Evolutionary conservation across 495 filamentous ascomycete species (phyloP).

Genomic region (Lindgomyces ingoldianus): DNA sequence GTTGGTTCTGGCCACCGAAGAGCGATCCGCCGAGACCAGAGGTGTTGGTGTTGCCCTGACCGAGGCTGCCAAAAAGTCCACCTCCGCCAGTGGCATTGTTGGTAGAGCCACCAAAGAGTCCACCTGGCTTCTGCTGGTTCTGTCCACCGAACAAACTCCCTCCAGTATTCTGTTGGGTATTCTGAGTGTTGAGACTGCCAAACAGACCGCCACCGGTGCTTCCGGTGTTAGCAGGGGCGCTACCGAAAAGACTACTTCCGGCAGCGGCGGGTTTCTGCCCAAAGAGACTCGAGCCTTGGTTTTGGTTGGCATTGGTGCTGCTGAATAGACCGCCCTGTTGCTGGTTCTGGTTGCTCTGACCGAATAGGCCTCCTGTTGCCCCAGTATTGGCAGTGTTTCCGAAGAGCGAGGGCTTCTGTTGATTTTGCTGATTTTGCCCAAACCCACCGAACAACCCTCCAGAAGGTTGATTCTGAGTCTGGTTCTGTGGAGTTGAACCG

Average conservation of each 20-base stretch:
- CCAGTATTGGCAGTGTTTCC: slow-evolving; percentile 47
- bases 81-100: slow-evolving; percentile 44
- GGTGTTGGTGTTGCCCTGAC: slow-evolving; percentile 36
- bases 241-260: slow-evolving; percentile 32
- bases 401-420: slow-evolving; percentile 61
- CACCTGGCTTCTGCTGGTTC: slow-evolving; percentile 38
- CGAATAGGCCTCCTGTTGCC: slow-evolving; percentile 54
- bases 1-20: slow-evolving; percentile 43
- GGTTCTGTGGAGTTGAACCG: slow-evolving; percentile 40
- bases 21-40: slow-evolving; percentile 34
- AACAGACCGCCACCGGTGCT: slow-evolving; percentile 54
- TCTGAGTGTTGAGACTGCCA: slow-evolving; percentile 52
- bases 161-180: slow-evolving; percentile 57
- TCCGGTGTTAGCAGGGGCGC: slow-evolving; percentile 18
- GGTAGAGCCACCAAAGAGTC: slow-evolving; percentile 36
- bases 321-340: slow-evolving; percentile 54
- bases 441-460: slow-evolving; percentile 33
- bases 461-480: slow-evolving; percentile 40
- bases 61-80: slow-evolving; percentile 39
- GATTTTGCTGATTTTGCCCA: slow-evolving; percentile 44
- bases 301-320: slow-evolving; percentile 31
- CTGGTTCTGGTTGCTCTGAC: slow-evolving; percentile 39
- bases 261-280: slow-evolving; percentile 52
- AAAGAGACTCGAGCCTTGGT: slow-evolving; percentile 62
- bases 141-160: slow-evolving; percentile 51